A percentile compares a stretch with the other conserved stretches of the same genome.
Evolutionary conservation across 768 basidiomycete species (phyloP).

Genomic region (Termitomyces sp.): DNA sequence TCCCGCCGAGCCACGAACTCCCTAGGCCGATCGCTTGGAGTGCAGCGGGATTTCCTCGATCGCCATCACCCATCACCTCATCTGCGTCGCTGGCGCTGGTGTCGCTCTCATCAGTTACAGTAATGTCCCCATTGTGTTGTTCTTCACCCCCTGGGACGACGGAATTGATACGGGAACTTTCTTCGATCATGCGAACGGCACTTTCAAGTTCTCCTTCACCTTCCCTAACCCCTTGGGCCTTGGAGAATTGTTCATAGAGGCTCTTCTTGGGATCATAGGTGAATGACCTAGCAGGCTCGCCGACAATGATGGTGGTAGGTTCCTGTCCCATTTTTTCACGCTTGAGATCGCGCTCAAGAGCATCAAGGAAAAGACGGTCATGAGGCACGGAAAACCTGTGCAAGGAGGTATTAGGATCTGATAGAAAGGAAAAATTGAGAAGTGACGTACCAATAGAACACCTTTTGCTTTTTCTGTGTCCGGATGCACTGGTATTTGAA

Average conservation of each 20-base stretch:
- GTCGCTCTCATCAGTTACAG: conserved; percentile 23
- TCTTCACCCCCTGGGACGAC: background rate
- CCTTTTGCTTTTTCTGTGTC: conserved; percentile 98
- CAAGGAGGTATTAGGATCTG: conserved; percentile 4
- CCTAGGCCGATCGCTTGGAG: conserved; percentile 39
- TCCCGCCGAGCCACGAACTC: conserved; percentile 80
- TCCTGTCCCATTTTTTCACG: conserved; percentile 90
- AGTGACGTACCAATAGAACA: conserved; percentile 86
- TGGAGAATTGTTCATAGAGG: conserved; percentile 85
- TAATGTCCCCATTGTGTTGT: conserved; percentile 14
- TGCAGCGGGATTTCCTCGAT: conserved; percentile 13
- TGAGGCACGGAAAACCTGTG: conserved; percentile 94
- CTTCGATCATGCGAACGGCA: conserved; percentile 30
- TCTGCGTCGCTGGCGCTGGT: conserved; percentile 19
- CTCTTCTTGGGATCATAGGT: conserved; percentile 82
- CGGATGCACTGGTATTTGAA: conserved; percentile 98
- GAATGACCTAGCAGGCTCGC: conserved; percentile 88
- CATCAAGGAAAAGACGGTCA: conserved; percentile 94
- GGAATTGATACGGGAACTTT: conserved; percentile 11
- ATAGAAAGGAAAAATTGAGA: background rate
- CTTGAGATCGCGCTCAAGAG: conserved; percentile 93
- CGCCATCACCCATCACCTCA: conserved; percentile 19
- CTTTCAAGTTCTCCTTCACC: conserved; percentile 38
- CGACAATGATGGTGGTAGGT: conserved; percentile 66
- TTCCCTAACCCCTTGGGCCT: conserved; percentile 36